Conservation (phyloP, 2,329 filamentous ascomycete species). For the Pseudogymnoascus sp. region DNA sequence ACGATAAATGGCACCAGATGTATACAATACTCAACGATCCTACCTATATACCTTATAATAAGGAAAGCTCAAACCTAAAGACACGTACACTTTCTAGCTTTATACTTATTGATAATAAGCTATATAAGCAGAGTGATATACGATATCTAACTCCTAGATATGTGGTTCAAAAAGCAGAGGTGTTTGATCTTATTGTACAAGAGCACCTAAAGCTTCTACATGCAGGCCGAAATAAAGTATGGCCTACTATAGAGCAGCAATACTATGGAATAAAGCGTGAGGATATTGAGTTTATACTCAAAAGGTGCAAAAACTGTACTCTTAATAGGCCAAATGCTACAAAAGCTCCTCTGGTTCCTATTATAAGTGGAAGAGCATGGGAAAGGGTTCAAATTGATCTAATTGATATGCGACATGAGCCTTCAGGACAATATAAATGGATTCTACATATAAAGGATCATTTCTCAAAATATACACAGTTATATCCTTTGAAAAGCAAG, state of each 20-base stretch:
- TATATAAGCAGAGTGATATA: not conserved
- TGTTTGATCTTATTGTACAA: not conserved
- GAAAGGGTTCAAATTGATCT: conserved; percentile 18
- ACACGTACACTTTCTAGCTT: too few species aligned
- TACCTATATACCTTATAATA: too few species aligned
- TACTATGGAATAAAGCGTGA: not conserved
- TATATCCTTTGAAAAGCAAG: conserved; percentile 17
- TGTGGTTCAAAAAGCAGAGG: not conserved
- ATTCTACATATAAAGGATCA: conserved; percentile 19
- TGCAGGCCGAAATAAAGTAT: not conserved
- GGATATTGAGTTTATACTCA: too few species aligned
- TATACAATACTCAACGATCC: too few species aligned
- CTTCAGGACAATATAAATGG: conserved; percentile 16
- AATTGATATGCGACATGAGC: conserved; percentile 17
- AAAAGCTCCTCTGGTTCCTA: not conserved
- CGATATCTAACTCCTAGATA: not conserved
- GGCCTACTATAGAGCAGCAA: not conserved
- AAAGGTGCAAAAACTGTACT: too few species aligned
- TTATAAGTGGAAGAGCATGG: conserved; percentile 5
- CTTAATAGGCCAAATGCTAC: too few species aligned
- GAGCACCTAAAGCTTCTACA: not conserved
- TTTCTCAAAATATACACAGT: conserved; percentile 18
- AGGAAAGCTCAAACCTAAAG: too few species aligned
- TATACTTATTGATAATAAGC: too few species aligned
- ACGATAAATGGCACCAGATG: not conserved